Conservation (phyloP, 306 rosid genomes). For the Begonia peltatifolia region DNA sequence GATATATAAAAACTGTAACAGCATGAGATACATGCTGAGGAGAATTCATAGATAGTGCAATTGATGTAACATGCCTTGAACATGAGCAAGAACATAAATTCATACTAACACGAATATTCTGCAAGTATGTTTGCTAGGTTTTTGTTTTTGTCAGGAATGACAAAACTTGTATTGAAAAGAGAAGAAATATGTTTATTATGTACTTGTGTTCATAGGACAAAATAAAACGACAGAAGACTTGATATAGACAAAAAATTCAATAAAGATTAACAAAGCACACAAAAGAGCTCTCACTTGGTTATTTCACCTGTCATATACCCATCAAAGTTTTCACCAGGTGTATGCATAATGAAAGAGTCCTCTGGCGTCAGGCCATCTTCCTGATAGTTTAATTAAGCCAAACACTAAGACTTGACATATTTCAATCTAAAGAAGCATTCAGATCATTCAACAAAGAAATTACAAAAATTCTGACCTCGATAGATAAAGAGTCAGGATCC, state of each 20-base stretch:
- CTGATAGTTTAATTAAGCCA: constrained; percentile 27
- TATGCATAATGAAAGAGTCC: constrained; percentile 27
- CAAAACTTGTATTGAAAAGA: too few species aligned
- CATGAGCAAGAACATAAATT: too few species aligned
- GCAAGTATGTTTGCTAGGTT: too few species aligned
- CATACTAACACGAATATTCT: too few species aligned
- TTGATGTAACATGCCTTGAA: too few species aligned
- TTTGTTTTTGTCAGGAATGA: too few species aligned
- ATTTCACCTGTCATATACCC: constrained; percentile 96
- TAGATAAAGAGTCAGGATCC: constrained; percentile 41
- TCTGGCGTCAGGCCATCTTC: constrained; percentile 40
- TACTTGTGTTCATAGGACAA: too few species aligned
- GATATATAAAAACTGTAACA: too few species aligned
- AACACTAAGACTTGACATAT: neutral
- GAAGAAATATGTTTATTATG: too few species aligned
- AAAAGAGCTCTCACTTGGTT: constrained; percentile 78
- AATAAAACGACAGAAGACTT: too few species aligned
- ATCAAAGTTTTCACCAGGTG: constrained; percentile 33
- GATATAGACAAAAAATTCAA: neutral
- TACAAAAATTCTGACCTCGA: constrained; percentile 31
- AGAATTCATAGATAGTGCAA: too few species aligned
- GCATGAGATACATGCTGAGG: too few species aligned
- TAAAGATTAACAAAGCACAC: constrained; percentile 9
- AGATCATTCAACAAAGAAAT: constrained; percentile 9
- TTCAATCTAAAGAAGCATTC: constrained; percentile 1